Evolutionary conservation across 305 asterid genomes (phyloP).

Genomic region (Solanum hybrid): DNA sequence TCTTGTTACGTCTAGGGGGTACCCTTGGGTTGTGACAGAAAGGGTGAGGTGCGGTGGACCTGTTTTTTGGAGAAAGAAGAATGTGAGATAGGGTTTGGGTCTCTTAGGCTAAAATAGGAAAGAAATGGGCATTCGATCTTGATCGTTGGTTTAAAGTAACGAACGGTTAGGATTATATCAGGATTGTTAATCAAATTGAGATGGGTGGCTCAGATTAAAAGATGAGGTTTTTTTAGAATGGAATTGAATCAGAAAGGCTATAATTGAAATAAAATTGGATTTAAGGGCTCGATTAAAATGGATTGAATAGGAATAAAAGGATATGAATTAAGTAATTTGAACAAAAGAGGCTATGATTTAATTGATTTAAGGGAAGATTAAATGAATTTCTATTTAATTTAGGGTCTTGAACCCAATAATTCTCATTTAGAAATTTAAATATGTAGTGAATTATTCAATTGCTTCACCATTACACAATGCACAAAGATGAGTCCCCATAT

Average conservation of each 20-base stretch:
- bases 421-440: neutral
- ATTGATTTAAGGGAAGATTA: neutral
- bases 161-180: neutral
- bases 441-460: neutral
- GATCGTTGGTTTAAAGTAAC: neutral
- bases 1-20: too few species aligned
- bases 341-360: neutral
- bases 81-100: neutral
- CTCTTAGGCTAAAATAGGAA: neutral
- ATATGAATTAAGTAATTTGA: too few species aligned
- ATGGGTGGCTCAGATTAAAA: neutral
- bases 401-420: neutral
- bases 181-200: neutral
- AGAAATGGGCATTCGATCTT: neutral
- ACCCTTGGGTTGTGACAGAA: too few species aligned
- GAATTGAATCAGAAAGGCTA: neutral
- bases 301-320: neutral
- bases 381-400: neutral
- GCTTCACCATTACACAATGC: neutral
- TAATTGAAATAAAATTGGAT: too few species aligned
- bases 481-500: neutral
- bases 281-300: neutral
- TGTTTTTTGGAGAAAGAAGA: neutral
- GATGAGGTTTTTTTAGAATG: neutral
- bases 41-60: neutral